These are phyloP conservation scores for Suillus tomentosus DNA, from an alignment of 768 basidiomycete genomes.

Conservation along the genomic window DNA sequence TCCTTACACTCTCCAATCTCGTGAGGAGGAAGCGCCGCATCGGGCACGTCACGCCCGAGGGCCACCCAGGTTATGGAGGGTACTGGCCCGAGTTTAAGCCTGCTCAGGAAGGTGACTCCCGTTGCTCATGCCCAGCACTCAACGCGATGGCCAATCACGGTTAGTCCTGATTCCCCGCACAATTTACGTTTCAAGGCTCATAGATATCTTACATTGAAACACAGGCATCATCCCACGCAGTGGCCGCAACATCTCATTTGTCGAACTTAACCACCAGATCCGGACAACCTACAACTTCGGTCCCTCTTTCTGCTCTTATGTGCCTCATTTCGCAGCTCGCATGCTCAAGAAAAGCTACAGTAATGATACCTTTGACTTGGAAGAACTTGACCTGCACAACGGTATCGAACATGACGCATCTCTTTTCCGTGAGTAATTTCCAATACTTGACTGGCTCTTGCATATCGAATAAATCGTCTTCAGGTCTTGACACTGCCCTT, in stretches of 20 bases:
- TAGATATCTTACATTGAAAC: background rate
- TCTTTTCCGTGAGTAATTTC: constrained; percentile 31
- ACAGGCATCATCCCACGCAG: constrained; percentile 52
- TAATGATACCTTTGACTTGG: constrained; percentile 61
- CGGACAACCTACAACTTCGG: constrained; percentile 69
- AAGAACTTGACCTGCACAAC: constrained; percentile 72
- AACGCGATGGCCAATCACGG: constrained; percentile 88
- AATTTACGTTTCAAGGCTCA: background rate
- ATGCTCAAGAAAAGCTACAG: constrained; percentile 58
- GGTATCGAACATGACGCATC: constrained; percentile 45
- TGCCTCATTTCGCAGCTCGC: constrained; percentile 59
- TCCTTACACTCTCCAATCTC: constrained; percentile 53
- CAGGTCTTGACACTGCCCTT: constrained; percentile 56
- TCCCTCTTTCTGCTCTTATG: constrained; percentile 66
- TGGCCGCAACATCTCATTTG: constrained; percentile 72
- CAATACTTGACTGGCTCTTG: background rate
- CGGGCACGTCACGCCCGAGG: constrained; percentile 58
- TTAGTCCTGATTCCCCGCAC: constrained; percentile 26
- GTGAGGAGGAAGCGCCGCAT: constrained; percentile 45
- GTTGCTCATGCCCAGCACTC: constrained; percentile 72
- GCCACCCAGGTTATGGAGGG: constrained; percentile 60
- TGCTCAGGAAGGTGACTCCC: constrained; percentile 63
- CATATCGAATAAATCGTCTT: constrained; percentile 7
- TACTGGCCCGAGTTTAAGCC: constrained; percentile 70
- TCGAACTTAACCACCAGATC: constrained; percentile 43